These are phyloP conservation scores for Musa schizocarpa DNA, from an alignment of 176 grass and related monocot species.

Conservation along the genomic window DNA sequence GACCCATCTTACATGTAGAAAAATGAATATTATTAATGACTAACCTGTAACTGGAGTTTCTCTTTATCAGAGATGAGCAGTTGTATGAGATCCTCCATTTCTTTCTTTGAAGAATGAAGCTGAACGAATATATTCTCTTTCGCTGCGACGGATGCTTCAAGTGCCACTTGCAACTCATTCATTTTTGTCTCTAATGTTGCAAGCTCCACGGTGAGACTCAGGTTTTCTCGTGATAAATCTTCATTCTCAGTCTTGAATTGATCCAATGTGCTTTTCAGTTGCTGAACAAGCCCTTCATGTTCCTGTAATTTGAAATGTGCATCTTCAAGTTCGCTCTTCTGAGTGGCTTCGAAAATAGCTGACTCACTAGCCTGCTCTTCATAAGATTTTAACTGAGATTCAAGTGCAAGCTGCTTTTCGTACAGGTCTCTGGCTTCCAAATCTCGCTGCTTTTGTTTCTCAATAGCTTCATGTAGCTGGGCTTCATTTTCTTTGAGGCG, in stretches of 20 bases:
- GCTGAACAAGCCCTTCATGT: conserved; percentile 32
- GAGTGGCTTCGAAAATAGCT: conserved; percentile 35
- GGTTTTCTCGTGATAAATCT: conserved; percentile 43
- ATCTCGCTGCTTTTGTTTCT: conserved; percentile 39
- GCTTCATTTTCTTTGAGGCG: conserved; percentile 30
- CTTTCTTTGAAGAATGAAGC: conserved; percentile 35
- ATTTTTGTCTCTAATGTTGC: conserved; percentile 45
- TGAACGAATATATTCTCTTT: conserved; percentile 39
- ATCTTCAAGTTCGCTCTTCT: conserved; percentile 42
- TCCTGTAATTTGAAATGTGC: conserved; percentile 27
- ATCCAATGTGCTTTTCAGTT: conserved; percentile 37
- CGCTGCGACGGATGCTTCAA: conserved; percentile 35
- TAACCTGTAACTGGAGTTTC: conserved; percentile 66
- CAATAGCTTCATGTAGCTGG: conserved; percentile 27
- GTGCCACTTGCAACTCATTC: conserved; percentile 49
- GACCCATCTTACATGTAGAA: neutral
- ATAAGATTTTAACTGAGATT: conserved; percentile 59
- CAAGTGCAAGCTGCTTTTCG: conserved; percentile 60
- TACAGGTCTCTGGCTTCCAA: conserved; percentile 53
- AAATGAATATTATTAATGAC: conserved; percentile 16
- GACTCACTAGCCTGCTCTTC: conserved; percentile 60
- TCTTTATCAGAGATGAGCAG: conserved; percentile 25
- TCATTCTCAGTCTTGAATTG: conserved; percentile 40
- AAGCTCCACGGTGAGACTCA: conserved; percentile 46
- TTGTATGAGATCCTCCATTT: conserved; percentile 47